phyloP scores from a whole-genome alignment of 306 rosid species.

The Lupinus albus region DNA sequence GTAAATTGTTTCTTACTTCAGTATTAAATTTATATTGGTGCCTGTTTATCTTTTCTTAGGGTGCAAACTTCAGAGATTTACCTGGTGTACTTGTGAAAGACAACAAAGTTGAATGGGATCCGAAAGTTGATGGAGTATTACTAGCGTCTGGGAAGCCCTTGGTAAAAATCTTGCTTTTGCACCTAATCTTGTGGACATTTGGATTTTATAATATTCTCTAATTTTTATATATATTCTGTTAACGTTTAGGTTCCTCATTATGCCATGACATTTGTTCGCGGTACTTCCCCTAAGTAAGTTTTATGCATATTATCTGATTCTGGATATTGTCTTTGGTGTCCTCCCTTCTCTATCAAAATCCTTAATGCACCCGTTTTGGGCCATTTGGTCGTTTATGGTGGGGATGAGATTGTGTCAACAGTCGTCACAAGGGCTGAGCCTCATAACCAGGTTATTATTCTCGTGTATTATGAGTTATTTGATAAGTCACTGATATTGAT shows the following conservation, averaged over 20 bases:
- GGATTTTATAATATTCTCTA: background rate
- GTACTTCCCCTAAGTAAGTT: constrained; percentile 48
- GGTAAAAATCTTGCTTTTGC: constrained; percentile 34
- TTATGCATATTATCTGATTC: background rate
- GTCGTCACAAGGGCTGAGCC: constrained; percentile 52
- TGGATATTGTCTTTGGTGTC: background rate
- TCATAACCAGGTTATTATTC: constrained; percentile 47
- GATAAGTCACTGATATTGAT: background rate
- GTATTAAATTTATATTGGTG: background rate
- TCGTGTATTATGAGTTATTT: background rate
- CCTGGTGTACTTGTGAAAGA: constrained; percentile 46
- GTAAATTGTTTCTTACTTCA: background rate
- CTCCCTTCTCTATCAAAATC: background rate
- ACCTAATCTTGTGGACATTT: constrained; percentile 1
- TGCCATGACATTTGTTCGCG: constrained; percentile 46
- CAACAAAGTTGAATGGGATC: constrained; percentile 54
- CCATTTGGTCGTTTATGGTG: constrained; percentile 58
- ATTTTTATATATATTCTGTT: constrained; percentile 1
- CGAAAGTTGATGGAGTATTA: constrained; percentile 43
- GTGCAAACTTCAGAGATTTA: constrained; percentile 53
- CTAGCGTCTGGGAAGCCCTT: constrained; percentile 48
- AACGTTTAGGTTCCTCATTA: constrained; percentile 47
- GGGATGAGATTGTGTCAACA: constrained; percentile 51
- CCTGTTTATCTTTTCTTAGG: constrained; percentile 26
- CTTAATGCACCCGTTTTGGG: constrained; percentile 12